These are phyloP conservation scores for Russula sp. DNA, from an alignment of 768 basidiomycete genomes.

Conservation along the genomic window DNA sequence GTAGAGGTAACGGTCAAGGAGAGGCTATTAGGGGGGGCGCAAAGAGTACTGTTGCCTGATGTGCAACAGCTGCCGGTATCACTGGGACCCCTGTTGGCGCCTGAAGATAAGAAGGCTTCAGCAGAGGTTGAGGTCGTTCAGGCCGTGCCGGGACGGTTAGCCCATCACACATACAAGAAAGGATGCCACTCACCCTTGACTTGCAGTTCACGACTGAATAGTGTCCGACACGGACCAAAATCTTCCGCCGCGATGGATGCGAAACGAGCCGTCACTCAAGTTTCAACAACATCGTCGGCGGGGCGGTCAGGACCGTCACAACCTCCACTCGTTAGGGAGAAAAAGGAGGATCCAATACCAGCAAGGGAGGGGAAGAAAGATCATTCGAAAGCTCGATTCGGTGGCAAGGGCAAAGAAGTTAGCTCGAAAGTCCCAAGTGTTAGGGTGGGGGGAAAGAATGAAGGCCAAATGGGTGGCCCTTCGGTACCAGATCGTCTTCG, in stretches of 20 bases:
- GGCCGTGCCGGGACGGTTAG: not conserved
- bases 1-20: slow-evolving; percentile 11
- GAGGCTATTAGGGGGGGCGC: slow-evolving; percentile 10
- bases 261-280: slow-evolving; percentile 6
- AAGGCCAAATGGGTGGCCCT: not conserved
- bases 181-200: not conserved
- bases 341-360: not conserved
- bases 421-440: not conserved
- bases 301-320: not conserved
- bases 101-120: not conserved
- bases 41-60: slow-evolving; percentile 13
- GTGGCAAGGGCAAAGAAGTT: not conserved
- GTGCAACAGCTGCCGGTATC: not conserved
- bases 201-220: slow-evolving; percentile 10
- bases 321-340: not conserved
- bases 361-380: not conserved
- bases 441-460: not conserved
- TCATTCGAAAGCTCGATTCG: not conserved
- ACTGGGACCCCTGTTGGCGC: not conserved
- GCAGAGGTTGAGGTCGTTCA: not conserved
- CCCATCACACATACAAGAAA: not conserved
- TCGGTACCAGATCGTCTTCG: not conserved
- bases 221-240: slow-evolving; percentile 14
- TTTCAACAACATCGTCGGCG: not conserved
- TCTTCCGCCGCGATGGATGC: slow-evolving; percentile 5